phyloP scores from a whole-genome alignment of 345 rosid species.

The Gossypioides kirkii region DNA sequence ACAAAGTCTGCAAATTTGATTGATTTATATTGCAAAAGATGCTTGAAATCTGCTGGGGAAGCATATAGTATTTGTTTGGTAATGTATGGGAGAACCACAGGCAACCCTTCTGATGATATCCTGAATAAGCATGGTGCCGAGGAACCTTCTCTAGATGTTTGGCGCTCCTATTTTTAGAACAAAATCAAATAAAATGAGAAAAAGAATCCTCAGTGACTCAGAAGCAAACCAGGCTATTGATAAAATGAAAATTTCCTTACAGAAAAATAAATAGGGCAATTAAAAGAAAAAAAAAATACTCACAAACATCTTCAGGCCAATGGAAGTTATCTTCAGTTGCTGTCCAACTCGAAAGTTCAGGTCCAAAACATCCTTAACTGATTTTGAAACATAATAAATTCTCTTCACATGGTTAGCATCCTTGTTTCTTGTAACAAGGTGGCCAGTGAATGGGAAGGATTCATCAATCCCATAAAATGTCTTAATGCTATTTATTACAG shows the following conservation, averaged over 20 bases:
- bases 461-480: slow-evolving; percentile 76
- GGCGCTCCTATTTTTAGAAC: slow-evolving; percentile 55
- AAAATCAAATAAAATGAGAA: not conserved
- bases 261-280: not conserved
- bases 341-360: slow-evolving; percentile 70
- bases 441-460: slow-evolving; percentile 63
- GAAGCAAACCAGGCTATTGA: not conserved
- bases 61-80: slow-evolving; percentile 74
- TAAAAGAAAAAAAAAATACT: slow-evolving; percentile 28
- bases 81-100: slow-evolving; percentile 76
- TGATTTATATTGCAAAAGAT: slow-evolving; percentile 71
- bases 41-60: slow-evolving; percentile 67
- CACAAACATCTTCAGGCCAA: slow-evolving; percentile 97
- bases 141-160: slow-evolving; percentile 77
- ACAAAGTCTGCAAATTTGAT: slow-evolving; percentile 68
- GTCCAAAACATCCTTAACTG: slow-evolving; percentile 71
- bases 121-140: slow-evolving; percentile 71
- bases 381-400: slow-evolving; percentile 79
- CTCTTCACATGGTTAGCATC: slow-evolving; percentile 83
- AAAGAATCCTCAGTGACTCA: not conserved
- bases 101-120: slow-evolving; percentile 93
- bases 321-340: slow-evolving; percentile 82
- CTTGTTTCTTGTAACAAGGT: slow-evolving; percentile 76
- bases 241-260: not conserved
- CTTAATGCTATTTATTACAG: slow-evolving; percentile 56